Evolutionary conservation across 495 filamentous ascomycete species (phyloP), one percentile per base, ranked within the genome.

Genomic region (Neurospora terricola): DNA sequence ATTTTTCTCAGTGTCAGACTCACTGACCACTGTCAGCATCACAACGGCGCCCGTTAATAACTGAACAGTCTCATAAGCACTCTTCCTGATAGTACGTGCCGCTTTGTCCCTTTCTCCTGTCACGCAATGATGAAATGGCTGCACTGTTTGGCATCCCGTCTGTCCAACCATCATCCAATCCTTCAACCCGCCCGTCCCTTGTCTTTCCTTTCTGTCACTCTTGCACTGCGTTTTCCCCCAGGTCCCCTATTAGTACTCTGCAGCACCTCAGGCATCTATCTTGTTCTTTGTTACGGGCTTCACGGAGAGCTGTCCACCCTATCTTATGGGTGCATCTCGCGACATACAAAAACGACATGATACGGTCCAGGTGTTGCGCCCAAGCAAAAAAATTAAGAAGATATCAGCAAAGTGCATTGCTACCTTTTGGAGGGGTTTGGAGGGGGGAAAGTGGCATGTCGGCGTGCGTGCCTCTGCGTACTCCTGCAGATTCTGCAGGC

Each of bases 91-190:
- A n/a, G n/a, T n/a, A 11, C 38, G 38, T 38, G 38, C 38, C 38
- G 10, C 38, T 38, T 38, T 18, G 5, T 43, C 42, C 59, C 18
- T 39, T 39, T 30, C 12, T 23, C 38, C 34, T 76, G 75, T 69
- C 72, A 72, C 69, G 48, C 43, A 71, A 76, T 76, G 75, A 76
- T 76, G 75, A 76, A 74, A 74, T 76, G 75, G 70, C 70, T 74
- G 74, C 73, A 71, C 27, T 40, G 70, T 68, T 39, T 38, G 23
- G 38, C 69, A 76, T 69, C 71, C 72, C 21, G n/a, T 39, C 70
- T n/a, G 37, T 66, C 40, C 48, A 62, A 62, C 21, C 48, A 54
- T 14, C 5, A 59, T 12, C 43, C 43, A 48, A 48, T 59, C 12
- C 23, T 14, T 59, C 48, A 68, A 68, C n/a, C 43, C 30, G 23